These are phyloP conservation scores for Neurospora tetraspora DNA, from an alignment of 495 filamentous ascomycete species.

Conservation along the genomic window DNA sequence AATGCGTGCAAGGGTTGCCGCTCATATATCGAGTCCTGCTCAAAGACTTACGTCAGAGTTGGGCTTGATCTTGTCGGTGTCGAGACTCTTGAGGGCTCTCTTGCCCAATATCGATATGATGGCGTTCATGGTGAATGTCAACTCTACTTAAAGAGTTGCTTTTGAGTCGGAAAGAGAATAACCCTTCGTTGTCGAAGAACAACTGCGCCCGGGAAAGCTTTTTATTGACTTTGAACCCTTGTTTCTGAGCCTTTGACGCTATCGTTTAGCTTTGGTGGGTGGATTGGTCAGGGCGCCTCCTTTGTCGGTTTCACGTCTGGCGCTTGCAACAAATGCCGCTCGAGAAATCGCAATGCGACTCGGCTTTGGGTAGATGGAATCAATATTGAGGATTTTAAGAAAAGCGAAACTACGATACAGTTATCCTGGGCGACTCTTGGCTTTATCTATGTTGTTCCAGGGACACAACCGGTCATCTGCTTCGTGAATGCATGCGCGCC, in stretches of 20 bases:
- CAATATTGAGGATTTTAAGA: neutral
- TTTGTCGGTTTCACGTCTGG: conserved; percentile 17
- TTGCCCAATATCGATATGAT: conserved; percentile 48
- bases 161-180: neutral
- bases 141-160: neutral
- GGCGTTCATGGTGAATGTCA: conserved; percentile 10
- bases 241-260: conserved; percentile 3
- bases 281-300: conserved; percentile 7
- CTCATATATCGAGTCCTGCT: neutral
- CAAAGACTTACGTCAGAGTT: conserved; percentile 49
- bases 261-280: neutral
- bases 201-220: neutral
- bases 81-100: conserved; percentile 54
- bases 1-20: neutral
- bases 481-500: neutral
- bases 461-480: neutral
- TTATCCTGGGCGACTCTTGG: neutral
- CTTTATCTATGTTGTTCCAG: neutral
- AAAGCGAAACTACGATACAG: neutral
- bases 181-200: neutral
- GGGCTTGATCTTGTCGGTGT: conserved; percentile 59
- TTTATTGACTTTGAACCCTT: neutral
- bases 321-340: neutral
- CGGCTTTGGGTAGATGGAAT: neutral
- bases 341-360: neutral